Evolutionary conservation across 805 yeast species (phyloP).

Genomic region (Suhomyces vadensis): DNA sequence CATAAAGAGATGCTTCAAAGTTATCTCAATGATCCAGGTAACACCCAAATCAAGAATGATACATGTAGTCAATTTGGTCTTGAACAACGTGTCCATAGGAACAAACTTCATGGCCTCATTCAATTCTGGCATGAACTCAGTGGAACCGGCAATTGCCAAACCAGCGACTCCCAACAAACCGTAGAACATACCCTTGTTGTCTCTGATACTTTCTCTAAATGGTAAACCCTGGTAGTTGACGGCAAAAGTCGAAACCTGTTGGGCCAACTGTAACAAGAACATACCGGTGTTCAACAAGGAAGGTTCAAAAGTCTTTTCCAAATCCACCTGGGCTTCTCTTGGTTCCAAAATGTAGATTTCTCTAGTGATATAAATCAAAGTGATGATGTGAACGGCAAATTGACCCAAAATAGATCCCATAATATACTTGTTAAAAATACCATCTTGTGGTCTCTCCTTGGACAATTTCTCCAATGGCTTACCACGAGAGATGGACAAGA

Average conservation of each 20-base stretch:
- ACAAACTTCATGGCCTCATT: slow-evolving; percentile 92
- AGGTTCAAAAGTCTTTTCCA: slow-evolving; percentile 86
- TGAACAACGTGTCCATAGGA: slow-evolving; percentile 75
- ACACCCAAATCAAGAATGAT: slow-evolving; percentile 75
- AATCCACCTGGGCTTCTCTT: slow-evolving; percentile 84
- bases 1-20: slow-evolving; percentile 83
- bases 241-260: slow-evolving; percentile 96
- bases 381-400: slow-evolving; percentile 85
- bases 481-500: slow-evolving; percentile 92
- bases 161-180: slow-evolving; percentile 90
- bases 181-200: slow-evolving; percentile 95
- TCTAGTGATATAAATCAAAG: slow-evolving; percentile 77
- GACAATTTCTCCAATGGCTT: slow-evolving; percentile 85
- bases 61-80: slow-evolving; percentile 69
- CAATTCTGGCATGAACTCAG: slow-evolving; percentile 92
- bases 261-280: slow-evolving; percentile 89
- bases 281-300: slow-evolving; percentile 94
- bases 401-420: slow-evolving; percentile 98
- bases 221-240: slow-evolving; percentile 98
- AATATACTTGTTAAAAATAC: slow-evolving; percentile 90
- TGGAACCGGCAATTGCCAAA: slow-evolving; percentile 85
- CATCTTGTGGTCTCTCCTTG: slow-evolving; percentile 94
- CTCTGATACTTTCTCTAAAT: slow-evolving; percentile 85
- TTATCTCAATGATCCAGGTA: slow-evolving; percentile 74
- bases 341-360: slow-evolving; percentile 90